Base-by-base conservation (phyloP, 768 basidiomycete species). In the Suillus discolor region DNA sequence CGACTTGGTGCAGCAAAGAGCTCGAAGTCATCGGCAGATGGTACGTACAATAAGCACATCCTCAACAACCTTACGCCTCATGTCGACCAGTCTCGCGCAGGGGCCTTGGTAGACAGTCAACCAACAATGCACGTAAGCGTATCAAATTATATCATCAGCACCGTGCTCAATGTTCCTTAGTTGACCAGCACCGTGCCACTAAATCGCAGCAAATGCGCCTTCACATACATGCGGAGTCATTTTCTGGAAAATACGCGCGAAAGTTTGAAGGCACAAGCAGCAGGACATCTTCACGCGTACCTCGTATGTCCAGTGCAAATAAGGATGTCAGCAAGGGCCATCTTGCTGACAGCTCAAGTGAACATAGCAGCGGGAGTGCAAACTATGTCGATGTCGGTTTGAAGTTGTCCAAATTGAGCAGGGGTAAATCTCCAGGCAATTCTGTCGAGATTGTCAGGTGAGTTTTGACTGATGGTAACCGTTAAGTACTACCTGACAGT, bases 231-330 rank as follows among this genome's bases (percentile, higher is more conserved):
- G 7, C 39, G 2, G 41, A 60, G 18, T 20, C 39, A 60, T 20
- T 9, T 13, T 42, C 25, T 28, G 59, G 25, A 60, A 60, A 60
- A 42, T 42, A 42, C 6, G 59, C 59, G 18, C 25, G 59, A 13
- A 60, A 60, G 20, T 60, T 60, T 7, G 59, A 60, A 25, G 41
- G 59, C 12, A 16, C 12, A 60, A 7, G 28, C 18, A 1, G 25
- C 5, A 60, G 41, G 34, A 13, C 34, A 31, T 2, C 6, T 15
- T 60, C 59, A 31, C 28, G 25, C 25, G 59, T 42, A 18, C 59
- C 59, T 41, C 59, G 59, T 12, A 60, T 60, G 59, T 42, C 59
- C 12, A 42, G 41, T 41, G 18, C 59, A 60, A 60, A 44, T 6
- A 42, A 28, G 41, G 41, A 28, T 42, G 25, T 4, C 28, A 60